Percentiles rank a stretch among this genome's conserved stretches.
Conservation (phyloP, 108 stramenopile genomes). For the Cyclotella baltica region DNA sequence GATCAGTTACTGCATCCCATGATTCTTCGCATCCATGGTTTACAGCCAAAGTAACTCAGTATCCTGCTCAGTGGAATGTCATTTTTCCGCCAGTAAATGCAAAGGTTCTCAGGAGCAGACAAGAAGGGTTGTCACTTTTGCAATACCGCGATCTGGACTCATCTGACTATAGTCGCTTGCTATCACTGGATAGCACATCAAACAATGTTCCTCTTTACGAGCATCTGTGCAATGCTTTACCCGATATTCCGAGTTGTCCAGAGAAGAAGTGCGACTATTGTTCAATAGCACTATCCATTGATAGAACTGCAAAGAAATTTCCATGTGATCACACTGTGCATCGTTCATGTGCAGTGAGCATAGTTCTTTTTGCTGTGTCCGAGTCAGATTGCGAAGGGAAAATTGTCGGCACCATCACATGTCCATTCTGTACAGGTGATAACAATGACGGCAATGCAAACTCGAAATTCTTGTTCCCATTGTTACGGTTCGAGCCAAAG, state of each 20-base stretch:
- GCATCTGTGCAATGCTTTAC: slow-evolving; percentile 17
- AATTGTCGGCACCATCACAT: slow-evolving; percentile 5
- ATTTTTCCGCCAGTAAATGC: not conserved
- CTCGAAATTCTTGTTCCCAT: slow-evolving; percentile 3
- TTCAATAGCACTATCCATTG: slow-evolving; percentile 14
- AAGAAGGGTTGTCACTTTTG: not conserved
- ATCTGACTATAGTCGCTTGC: slow-evolving; percentile 6
- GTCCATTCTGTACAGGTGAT: slow-evolving; percentile 14
- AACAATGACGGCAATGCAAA: not conserved
- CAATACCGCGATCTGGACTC: slow-evolving; percentile 12
- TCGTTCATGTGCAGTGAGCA: slow-evolving; percentile 20
- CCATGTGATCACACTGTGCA: slow-evolving; percentile 24
- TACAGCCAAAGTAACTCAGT: slow-evolving; percentile 4
- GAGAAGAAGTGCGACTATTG: slow-evolving; percentile 13
- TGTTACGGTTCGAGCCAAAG: slow-evolving; percentile 10
- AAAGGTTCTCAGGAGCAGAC: not conserved
- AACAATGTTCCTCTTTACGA: slow-evolving; percentile 8
- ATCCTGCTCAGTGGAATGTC: slow-evolving; percentile 18
- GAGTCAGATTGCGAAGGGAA: slow-evolving; percentile 16
- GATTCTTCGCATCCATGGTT: slow-evolving; percentile 22
- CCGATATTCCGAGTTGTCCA: not conserved
- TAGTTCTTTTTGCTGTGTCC: slow-evolving; percentile 16
- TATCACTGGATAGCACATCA: slow-evolving; percentile 13
- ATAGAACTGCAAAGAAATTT: slow-evolving; percentile 5
- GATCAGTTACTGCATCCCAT: not conserved